phyloP scores from a whole-genome alignment of 805 yeast species.

The Cyberlindnera amylophila region DNA sequence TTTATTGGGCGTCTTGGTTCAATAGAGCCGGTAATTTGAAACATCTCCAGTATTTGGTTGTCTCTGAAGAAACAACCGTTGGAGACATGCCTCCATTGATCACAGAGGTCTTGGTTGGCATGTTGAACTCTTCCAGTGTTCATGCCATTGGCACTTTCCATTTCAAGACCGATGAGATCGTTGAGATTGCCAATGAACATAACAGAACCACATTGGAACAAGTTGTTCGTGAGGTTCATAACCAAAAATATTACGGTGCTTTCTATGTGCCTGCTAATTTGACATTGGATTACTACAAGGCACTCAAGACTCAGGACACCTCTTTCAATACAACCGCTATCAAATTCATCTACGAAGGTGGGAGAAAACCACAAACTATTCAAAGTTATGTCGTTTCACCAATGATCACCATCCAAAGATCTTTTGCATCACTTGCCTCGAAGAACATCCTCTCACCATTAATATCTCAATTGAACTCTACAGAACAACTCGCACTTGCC shows the following conservation, averaged over 20 bases:
- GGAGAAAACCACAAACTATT: constrained; percentile 49
- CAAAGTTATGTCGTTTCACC: constrained; percentile 38
- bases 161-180: constrained; percentile 7
- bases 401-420: constrained; percentile 21
- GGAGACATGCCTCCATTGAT: constrained; percentile 13
- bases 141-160: constrained; percentile 18
- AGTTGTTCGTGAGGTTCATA: constrained; percentile 40
- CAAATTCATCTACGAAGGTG: constrained; percentile 50
- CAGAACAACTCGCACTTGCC: constrained; percentile 6
- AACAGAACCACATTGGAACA: constrained; percentile 29
- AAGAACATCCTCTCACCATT: constrained; percentile 16
- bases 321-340: constrained; percentile 22
- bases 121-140: constrained; percentile 8
- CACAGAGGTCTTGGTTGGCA: constrained; percentile 2
- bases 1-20: constrained; percentile 30
- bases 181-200: constrained; percentile 6
- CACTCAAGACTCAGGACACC: constrained; percentile 14
- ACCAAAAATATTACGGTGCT: constrained; percentile 56
- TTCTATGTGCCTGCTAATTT: constrained; percentile 48
- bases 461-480: constrained; percentile 12
- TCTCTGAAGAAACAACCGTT: constrained; percentile 19
- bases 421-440: constrained; percentile 19
- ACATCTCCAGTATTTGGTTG: constrained; percentile 21
- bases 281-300: constrained; percentile 26
- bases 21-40: constrained; percentile 15